Evolutionary conservation across 805 yeast species (phyloP).

Genomic region (Debaryomyces tyrocola): DNA sequence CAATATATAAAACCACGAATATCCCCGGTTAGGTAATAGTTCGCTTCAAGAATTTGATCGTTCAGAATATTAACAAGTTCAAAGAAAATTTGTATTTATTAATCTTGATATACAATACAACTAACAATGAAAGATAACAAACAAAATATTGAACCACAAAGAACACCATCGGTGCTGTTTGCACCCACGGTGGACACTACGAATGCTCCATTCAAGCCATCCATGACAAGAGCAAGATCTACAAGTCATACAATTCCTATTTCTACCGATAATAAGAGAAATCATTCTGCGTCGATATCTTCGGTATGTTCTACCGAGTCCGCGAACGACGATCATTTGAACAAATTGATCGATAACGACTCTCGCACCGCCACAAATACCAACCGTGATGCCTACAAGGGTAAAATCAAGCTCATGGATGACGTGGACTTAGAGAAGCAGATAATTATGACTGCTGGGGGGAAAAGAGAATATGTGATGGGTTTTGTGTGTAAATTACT

Average conservation of each 20-base stretch:
- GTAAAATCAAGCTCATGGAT: slow-evolving; percentile 25
- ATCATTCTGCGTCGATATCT: slow-evolving; percentile 17
- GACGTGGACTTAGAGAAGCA: slow-evolving; percentile 38
- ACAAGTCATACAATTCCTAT: slow-evolving; percentile 7
- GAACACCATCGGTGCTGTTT: slow-evolving; percentile 6
- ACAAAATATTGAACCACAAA: neutral
- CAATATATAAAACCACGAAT: too few relatives aligned
- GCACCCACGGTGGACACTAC: slow-evolving; percentile 1
- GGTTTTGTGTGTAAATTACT: slow-evolving; percentile 31
- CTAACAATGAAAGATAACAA: neutral
- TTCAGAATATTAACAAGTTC: too few relatives aligned
- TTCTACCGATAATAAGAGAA: slow-evolving; percentile 13
- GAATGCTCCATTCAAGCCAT: neutral
- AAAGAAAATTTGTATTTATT: too few relatives aligned
- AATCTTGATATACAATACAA: neutral
- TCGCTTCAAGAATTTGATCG: too few relatives aligned
- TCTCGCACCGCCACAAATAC: neutral
- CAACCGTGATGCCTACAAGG: slow-evolving; percentile 7
- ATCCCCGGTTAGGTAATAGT: too few relatives aligned
- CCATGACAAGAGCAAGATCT: slow-evolving; percentile 12
- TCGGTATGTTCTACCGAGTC: slow-evolving; percentile 14
- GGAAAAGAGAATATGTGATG: slow-evolving; percentile 31
- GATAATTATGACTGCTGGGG: slow-evolving; percentile 37
- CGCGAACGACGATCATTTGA: slow-evolving; percentile 11
- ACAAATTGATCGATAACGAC: slow-evolving; percentile 12